Evolutionary conservation across 768 basidiomycete species (phyloP), one percentile per base, ranked within the genome.

Genomic region (Rhodotorula babjevae): DNA sequence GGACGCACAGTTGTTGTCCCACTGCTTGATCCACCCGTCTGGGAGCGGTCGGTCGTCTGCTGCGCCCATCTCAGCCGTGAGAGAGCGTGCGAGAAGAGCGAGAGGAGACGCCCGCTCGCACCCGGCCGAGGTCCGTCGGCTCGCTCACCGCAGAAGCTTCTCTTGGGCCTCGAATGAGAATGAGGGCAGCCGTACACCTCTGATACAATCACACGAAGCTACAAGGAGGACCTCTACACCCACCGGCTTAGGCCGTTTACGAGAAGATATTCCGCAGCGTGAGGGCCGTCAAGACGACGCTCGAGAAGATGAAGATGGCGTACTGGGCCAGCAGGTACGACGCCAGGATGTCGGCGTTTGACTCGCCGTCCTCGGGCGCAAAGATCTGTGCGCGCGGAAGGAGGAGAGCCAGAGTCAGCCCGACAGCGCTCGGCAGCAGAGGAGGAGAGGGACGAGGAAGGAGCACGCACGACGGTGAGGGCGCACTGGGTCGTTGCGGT

Each of bases 301-400:
- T 82, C 47, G 79, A 80, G 33, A 83, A 25, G 21, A 82, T 77
- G 81, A 83, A 83, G 63, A 85, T 77, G 27, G 80, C 68, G 71
- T 84, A 85, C 71, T 84, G 89, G 11, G 87, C 49, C 49, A 66
- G 42, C 2, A 66, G 42, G 40, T 66, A 60, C 4, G 65, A 8
- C 0, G 65, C 47, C 15, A 66, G 58, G n/a, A 60, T 57, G 57
- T 59, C 57, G n/a, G 31, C 21, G 36, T 66, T 66, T 15, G 33
- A 40, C 33, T 40, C 52, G 46, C 65, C 65, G 58, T 50, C 47
- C 29, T 89, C 86, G 59, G 89, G 81, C 77, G 88, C 89, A 31
- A 66, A 66, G 65, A 66, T 66, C 60, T 33, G 44, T 12, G 47
- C 25, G 49, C 29, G 19, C 19, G 29, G 11, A 49, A 18, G 0